phyloP scores from a whole-genome alignment of 352 stramenopile genomes.

The Peronosclerospora sorghi region DNA sequence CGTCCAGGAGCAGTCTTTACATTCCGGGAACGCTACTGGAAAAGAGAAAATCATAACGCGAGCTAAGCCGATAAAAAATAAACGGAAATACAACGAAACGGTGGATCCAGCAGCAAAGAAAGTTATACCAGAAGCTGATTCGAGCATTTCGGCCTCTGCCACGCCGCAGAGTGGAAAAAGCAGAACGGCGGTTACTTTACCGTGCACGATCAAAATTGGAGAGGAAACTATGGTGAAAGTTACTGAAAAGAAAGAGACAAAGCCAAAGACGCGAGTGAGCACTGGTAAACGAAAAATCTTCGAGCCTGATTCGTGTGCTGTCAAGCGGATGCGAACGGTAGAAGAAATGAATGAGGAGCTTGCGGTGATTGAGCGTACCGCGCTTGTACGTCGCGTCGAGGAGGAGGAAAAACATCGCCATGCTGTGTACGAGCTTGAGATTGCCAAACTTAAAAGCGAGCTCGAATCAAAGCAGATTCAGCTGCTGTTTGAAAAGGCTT shows the following conservation, averaged over 20 bases:
- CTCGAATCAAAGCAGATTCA: conserved; percentile 27
- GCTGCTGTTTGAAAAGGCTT: conserved; percentile 32
- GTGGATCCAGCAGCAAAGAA: conserved; percentile 5
- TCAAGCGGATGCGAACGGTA: conserved; percentile 7
- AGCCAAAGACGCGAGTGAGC: not conserved
- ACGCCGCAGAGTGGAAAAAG: conserved; percentile 4
- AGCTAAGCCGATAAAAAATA: conserved; percentile 1
- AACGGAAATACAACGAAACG: not conserved
- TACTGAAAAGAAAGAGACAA: not conserved
- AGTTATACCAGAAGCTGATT: not conserved
- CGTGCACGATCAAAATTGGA: not conserved
- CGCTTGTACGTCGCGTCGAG: conserved; percentile 15
- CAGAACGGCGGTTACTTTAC: conserved; percentile 2
- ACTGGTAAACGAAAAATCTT: conserved; percentile 8
- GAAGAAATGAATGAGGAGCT: conserved; percentile 1
- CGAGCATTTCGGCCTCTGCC: not conserved
- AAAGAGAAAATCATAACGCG: conserved; percentile 3
- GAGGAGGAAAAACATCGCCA: conserved; percentile 22
- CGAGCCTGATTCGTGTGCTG: conserved; percentile 2
- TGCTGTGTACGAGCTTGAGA: conserved; percentile 16
- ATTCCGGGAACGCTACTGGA: not conserved
- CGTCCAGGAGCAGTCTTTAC: too few relatives aligned
- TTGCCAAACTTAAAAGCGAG: conserved; percentile 17
- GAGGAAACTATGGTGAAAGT: not conserved
- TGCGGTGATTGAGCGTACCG: conserved; percentile 13